Evolutionary conservation across 202 grass and related monocot genomes (phyloP), one percentile per base, ranked within the genome.

Genomic region (Dendrocalamus latiflorus): DNA sequence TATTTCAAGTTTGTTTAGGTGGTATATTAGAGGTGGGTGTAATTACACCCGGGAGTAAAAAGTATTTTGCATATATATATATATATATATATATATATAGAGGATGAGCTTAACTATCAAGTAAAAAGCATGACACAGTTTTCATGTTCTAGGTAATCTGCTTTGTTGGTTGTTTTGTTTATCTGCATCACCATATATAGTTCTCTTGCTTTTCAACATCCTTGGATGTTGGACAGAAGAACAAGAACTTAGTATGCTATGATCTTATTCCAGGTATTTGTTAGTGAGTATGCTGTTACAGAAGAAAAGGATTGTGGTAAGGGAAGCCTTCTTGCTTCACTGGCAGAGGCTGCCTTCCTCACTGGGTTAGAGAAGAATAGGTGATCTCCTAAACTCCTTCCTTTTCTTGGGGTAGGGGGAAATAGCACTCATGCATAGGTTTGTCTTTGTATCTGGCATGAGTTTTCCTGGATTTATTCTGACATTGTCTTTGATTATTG

Each of bases 211-310:
- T 36, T 0, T 36, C 34, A 36, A 36, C 34, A 36, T 36, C 34
- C 34, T 36, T 36, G 34, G 34, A 5, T 36, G 28, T 13, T 78
- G 13, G 43, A 56, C 2, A 13, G 15, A 56, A 36, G 47, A 44
- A 39, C 34, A 36, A 36, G 34, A 36, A 36, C 34, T 36, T 36
- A 83, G 30, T 84, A 5, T 36, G 9, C 37, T 44, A 48, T 8
- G 26, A 42, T 57, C 20, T 69, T 1, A 11, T 39, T 82, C 9
- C 80, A 92, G 89, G 90, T 78, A 68, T 94, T 92, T 81, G 90
- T 94, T n/a, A 94, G 93, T 77, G 93, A 94, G 70, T 92, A 94
- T 70, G 90, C 93, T 39, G 93, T 90, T 48, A 16, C 1, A 4
- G 72, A n/a, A 54, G 70, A 41, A 56, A 78, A 16, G 33, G 92